phyloP scores from a whole-genome alignment of 2,329 filamentous ascomycete species.

The Mollisia scopiformis region DNA sequence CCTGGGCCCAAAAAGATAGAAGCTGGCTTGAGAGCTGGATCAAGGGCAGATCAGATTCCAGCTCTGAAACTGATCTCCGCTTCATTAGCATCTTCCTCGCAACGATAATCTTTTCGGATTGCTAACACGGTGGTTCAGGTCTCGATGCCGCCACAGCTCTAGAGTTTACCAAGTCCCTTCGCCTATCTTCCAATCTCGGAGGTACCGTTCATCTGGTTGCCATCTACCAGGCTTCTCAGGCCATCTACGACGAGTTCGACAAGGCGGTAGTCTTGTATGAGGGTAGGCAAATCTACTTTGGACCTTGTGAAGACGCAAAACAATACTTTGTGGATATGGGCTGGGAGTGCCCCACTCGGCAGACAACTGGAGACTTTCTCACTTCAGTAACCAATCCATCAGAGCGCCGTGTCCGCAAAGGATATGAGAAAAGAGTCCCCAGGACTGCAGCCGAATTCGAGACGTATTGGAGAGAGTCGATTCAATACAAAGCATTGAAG shows the following conservation, averaged over 20 bases:
- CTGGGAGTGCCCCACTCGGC: constrained; percentile 67
- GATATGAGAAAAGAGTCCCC: constrained; percentile 60
- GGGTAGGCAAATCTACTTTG: constrained; percentile 76
- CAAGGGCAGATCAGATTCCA: too few species aligned
- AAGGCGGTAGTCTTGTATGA: constrained; percentile 70
- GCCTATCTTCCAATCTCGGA: constrained; percentile 66
- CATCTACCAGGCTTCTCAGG: constrained; percentile 73
- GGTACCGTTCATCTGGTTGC: constrained; percentile 67
- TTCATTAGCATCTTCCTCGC: too few species aligned
- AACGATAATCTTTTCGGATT: too few species aligned
- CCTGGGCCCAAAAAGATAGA: too few species aligned
- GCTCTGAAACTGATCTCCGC: too few species aligned
- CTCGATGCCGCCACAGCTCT: constrained; percentile 75
- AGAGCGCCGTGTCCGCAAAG: constrained; percentile 58
- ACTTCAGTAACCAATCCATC: constrained; percentile 72
- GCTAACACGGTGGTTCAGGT: too few species aligned
- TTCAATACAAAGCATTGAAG: constrained; percentile 44
- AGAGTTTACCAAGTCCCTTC: constrained; percentile 71
- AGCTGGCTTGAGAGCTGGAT: too few species aligned
- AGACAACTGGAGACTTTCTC: constrained; percentile 65
- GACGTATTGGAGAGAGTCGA: constrained; percentile 51
- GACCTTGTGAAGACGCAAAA: constrained; percentile 64
- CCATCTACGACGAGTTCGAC: constrained; percentile 71
- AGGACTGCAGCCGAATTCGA: constrained; percentile 59
- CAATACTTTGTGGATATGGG: constrained; percentile 72